Evolutionary conservation across 257 asterid species (phyloP).

Genomic region (Fraxinus americana): DNA sequence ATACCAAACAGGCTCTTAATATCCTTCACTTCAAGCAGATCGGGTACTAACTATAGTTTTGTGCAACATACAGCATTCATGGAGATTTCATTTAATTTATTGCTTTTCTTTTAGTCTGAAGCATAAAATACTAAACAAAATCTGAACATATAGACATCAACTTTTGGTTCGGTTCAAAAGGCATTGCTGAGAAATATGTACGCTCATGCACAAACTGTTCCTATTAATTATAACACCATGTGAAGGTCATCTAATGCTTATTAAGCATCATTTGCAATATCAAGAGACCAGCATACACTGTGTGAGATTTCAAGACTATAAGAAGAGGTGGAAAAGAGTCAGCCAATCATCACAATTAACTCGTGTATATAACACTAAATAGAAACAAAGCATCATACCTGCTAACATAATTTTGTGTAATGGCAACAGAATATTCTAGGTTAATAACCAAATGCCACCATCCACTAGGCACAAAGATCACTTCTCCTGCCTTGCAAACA

Average conservation of each 20-base stretch:
- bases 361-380: slow-evolving; percentile 13
- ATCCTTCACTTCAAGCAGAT: background rate
- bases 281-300: background rate
- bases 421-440: slow-evolving; percentile 91
- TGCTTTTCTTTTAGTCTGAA: background rate
- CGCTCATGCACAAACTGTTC: background rate
- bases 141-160: background rate
- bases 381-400: slow-evolving; percentile 48
- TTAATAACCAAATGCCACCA: slow-evolving; percentile 99
- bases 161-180: background rate
- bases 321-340: background rate
- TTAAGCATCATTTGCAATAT: too few species aligned
- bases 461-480: slow-evolving; percentile 91
- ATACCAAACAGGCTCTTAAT: too few species aligned
- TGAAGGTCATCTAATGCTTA: too few species aligned
- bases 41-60: background rate
- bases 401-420: slow-evolving; percentile 94
- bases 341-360: slow-evolving; percentile 8
- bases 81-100: background rate
- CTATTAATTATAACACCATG: too few species aligned
- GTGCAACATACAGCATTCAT: background rate
- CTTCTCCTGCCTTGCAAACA: slow-evolving; percentile 93
- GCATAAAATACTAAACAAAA: background rate
- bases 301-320: background rate
- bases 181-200: background rate